These are phyloP conservation scores for Gomphus bonarii DNA, from an alignment of 1,284 basidiomycete genomes.

Conservation along the genomic window DNA sequence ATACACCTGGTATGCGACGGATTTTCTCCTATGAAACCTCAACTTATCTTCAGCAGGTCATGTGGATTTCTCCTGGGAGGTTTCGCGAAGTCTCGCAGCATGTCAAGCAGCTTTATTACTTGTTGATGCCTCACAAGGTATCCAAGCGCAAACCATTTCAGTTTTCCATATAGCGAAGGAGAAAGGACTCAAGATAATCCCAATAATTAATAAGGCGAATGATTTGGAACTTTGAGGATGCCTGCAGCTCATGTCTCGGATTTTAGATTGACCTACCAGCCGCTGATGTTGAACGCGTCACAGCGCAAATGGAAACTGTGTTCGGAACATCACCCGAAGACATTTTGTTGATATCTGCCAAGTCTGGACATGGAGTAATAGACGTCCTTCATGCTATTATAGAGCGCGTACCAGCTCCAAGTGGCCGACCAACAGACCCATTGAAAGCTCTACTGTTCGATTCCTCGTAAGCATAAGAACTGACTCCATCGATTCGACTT, in stretches of 20 bases:
- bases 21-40: neutral
- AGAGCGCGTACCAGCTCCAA: conserved; percentile 72
- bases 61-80: conserved; percentile 96
- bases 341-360: conserved; percentile 80
- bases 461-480: conserved; percentile 52
- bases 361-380: conserved; percentile 72
- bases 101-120: conserved; percentile 88
- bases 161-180: conserved; percentile 88
- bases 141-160: conserved; percentile 96
- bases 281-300: conserved; percentile 72
- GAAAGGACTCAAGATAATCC: conserved; percentile 77
- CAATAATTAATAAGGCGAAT: conserved; percentile 87
- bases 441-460: conserved; percentile 90
- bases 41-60: conserved; percentile 50
- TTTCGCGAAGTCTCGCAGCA: conserved; percentile 84
- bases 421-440: conserved; percentile 38
- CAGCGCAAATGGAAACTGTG: conserved; percentile 70
- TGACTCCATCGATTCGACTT: neutral
- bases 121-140: conserved; percentile 94
- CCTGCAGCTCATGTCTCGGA: conserved; percentile 10
- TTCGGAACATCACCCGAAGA: conserved; percentile 69
- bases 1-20: conserved; percentile 67
- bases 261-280: conserved; percentile 79
- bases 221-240: conserved; percentile 7
- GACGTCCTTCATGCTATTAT: conserved; percentile 61